Conservation (phyloP, 495 filamentous ascomycete species). For the Annulohypoxylon bovei region DNA sequence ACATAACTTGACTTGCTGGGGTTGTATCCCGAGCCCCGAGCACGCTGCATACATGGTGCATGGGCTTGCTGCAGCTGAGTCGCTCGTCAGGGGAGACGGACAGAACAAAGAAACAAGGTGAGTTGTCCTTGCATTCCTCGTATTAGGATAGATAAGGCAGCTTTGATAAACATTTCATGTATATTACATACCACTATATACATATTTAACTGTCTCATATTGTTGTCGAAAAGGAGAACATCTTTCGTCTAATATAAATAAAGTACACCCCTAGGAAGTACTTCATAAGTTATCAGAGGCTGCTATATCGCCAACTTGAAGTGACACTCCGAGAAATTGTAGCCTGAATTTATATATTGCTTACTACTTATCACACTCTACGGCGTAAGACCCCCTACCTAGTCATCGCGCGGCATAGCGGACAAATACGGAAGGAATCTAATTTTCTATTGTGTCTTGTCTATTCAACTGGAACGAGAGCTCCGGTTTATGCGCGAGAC, state of each 20-base stretch:
- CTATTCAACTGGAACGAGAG: background rate
- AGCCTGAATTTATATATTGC: constrained; percentile 25
- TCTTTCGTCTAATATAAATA: background rate
- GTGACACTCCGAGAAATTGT: constrained; percentile 2
- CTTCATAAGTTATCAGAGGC: background rate
- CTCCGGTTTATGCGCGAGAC: background rate
- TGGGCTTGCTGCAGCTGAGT: background rate
- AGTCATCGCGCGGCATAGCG: background rate
- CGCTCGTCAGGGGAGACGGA: background rate
- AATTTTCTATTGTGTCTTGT: background rate
- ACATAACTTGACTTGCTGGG: background rate
- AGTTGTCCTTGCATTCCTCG: constrained; percentile 5
- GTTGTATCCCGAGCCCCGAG: constrained; percentile 38
- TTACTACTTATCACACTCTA: background rate
- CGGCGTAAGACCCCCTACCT: background rate
- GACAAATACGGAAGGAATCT: background rate
- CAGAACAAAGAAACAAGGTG: background rate
- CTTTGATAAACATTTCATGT: background rate
- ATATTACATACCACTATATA: background rate
- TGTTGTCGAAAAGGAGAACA: background rate
- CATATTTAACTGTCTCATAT: background rate
- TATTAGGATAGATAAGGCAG: background rate
- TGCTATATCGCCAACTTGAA: background rate
- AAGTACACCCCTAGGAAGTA: background rate
- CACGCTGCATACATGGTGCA: constrained; percentile 13